Conservation (phyloP, 2,329 filamentous ascomycete genomes). For the Graphiopsis chlorocephala region DNA sequence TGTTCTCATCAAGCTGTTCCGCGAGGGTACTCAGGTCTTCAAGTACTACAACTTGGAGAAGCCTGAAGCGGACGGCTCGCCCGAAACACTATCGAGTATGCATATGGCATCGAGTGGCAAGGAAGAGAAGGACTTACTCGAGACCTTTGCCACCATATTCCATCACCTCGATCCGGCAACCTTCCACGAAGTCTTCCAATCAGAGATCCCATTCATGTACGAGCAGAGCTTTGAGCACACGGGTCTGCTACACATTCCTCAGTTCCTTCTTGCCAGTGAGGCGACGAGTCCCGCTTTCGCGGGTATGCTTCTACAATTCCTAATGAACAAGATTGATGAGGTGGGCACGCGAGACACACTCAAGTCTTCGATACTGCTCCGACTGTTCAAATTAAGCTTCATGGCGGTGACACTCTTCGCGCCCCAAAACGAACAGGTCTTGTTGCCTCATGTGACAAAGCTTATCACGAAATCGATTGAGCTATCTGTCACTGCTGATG, state of each 20-base stretch:
- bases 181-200: conserved; percentile 97
- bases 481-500: conserved; percentile 88
- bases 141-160: conserved; percentile 97
- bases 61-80: conserved; percentile 63
- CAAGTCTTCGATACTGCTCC: conserved; percentile 86
- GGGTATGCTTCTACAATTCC: conserved; percentile 93
- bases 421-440: conserved; percentile 88
- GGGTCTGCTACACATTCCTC: conserved; percentile 87
- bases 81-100: conserved; percentile 86
- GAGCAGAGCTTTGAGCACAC: conserved; percentile 98
- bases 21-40: conserved; percentile 93
- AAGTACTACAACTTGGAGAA: conserved; percentile 83
- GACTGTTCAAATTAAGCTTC: conserved; percentile 96
- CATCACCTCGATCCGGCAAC: conserved; percentile 97
- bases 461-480: conserved; percentile 98
- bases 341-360: conserved; percentile 89
- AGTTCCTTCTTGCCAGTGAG: conserved; percentile 98
- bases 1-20: conserved; percentile 94
- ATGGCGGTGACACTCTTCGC: conserved; percentile 99
- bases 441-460: conserved; percentile 92
- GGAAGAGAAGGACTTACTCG: conserved; percentile 94
- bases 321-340: conserved; percentile 95
- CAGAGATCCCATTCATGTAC: conserved; percentile 94
- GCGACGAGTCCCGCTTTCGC: conserved; percentile 96
- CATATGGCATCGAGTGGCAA: conserved; percentile 92